Conservation (phyloP, 2,329 filamentous ascomycete species). For the Pseudocercospora fuligena region DNA sequence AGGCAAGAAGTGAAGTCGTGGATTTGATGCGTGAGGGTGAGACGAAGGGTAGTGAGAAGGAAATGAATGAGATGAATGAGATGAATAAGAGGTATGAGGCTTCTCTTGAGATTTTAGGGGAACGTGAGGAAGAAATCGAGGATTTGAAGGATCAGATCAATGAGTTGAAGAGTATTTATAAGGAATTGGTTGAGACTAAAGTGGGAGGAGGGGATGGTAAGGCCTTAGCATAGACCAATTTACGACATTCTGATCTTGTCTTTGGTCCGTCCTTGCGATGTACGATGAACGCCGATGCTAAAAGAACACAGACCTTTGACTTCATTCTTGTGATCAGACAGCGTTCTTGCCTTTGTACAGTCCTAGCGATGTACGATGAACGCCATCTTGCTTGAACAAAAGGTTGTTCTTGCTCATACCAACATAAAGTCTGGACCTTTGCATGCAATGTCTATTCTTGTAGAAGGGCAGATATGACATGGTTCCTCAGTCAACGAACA, state of each 20-base stretch:
- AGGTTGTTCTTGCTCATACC: too few relatives aligned
- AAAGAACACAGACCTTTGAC: too few relatives aligned
- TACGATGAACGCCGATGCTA: too few relatives aligned
- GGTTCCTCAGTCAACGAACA: background rate
- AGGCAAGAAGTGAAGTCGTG: conserved; percentile 90
- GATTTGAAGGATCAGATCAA: conserved; percentile 86
- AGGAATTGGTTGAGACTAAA: conserved; percentile 75
- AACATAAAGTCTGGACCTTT: background rate
- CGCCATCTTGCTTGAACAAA: background rate
- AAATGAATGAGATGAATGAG: conserved; percentile 67
- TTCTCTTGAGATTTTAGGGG: conserved; percentile 89
- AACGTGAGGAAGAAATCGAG: conserved; percentile 94
- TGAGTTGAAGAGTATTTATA: conserved; percentile 95
- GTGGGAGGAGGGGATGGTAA: conserved; percentile 22
- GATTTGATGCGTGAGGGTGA: conserved; percentile 86
- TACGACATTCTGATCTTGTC: too few relatives aligned
- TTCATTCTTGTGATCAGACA: too few relatives aligned
- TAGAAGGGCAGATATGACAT: background rate
- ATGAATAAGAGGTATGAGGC: conserved; percentile 83
- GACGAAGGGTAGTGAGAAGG: conserved; percentile 66
- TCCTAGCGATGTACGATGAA: background rate
- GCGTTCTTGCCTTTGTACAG: too few relatives aligned
- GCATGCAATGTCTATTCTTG: too few relatives aligned
- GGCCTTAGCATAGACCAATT: background rate
- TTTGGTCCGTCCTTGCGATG: too few relatives aligned